Conservation (phyloP, 257 asterid genomes). For the Eustoma russellianum region DNA sequence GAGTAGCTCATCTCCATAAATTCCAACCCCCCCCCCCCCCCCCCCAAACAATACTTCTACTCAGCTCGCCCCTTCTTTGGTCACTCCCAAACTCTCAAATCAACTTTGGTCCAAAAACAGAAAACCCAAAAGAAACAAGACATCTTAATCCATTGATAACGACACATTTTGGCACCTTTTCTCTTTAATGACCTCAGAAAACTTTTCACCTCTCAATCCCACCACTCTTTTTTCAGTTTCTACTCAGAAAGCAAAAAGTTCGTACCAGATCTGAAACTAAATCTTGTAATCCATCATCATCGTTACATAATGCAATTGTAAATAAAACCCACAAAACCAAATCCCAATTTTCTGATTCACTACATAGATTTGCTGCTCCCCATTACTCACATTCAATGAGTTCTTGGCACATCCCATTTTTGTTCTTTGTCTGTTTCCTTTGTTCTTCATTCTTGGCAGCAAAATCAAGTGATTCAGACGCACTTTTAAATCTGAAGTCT, state of each 20-base stretch:
- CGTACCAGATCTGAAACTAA: constrained; percentile 8
- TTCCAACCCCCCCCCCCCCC: too few relatives aligned
- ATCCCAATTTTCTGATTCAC: not conserved
- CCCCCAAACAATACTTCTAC: too few relatives aligned
- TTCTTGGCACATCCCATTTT: constrained; percentile 3
- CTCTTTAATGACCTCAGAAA: constrained; percentile 16
- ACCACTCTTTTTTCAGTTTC: constrained; percentile 9
- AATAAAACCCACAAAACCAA: too few relatives aligned
- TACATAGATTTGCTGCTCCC: not conserved
- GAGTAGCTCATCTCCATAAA: too few relatives aligned
- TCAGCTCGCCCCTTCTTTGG: too few relatives aligned
- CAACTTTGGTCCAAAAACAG: too few relatives aligned
- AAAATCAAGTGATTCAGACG: constrained; percentile 56
- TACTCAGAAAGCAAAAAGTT: constrained; percentile 30
- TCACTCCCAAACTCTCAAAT: too few relatives aligned
- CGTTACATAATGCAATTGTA: not conserved
- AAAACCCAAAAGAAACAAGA: too few relatives aligned
- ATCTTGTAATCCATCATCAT: not conserved
- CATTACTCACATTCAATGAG: constrained; percentile 8
- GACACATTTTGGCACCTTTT: constrained; percentile 52
- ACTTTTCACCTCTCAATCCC: constrained; percentile 3
- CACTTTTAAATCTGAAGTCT: constrained; percentile 48
- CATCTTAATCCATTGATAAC: constrained; percentile 22
- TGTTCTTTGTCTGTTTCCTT: constrained; percentile 18
- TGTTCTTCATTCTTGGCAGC: constrained; percentile 21